These are phyloP conservation scores for Fraxinus angustifolia DNA, from an alignment of 305 asterid species.

Conservation along the genomic window DNA sequence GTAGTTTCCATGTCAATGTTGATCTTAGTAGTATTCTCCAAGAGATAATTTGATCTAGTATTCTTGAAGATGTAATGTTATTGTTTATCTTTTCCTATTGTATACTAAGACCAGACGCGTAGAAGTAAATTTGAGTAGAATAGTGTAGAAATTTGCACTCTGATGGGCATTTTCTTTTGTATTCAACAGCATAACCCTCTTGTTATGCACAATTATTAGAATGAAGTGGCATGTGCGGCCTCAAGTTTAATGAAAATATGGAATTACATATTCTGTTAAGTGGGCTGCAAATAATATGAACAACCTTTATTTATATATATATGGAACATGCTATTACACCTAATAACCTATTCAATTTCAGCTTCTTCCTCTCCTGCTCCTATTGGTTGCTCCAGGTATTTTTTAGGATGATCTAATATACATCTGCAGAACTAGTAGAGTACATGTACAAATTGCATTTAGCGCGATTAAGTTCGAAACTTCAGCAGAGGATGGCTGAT, in stretches of 20 bases:
- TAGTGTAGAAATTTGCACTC: constrained; percentile 12
- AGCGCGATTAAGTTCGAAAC: neutral
- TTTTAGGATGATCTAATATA: neutral
- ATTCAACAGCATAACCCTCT: constrained; percentile 16
- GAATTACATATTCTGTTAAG: neutral
- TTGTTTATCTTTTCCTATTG: constrained; percentile 19
- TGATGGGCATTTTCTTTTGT: constrained; percentile 15
- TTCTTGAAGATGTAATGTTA: constrained; percentile 52
- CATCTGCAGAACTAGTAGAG: constrained; percentile 15
- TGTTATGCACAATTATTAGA: constrained; percentile 16
- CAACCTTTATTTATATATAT: neutral
- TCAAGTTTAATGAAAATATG: neutral
- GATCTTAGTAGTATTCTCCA: constrained; percentile 61
- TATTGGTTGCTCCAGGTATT: neutral
- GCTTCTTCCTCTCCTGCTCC: neutral
- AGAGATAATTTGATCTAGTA: constrained; percentile 46
- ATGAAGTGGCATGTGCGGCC: constrained; percentile 4
- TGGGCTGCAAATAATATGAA: neutral
- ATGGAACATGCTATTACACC: neutral
- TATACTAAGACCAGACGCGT: constrained; percentile 28
- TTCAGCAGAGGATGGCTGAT: neutral
- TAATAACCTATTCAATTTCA: neutral
- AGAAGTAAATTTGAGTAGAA: constrained; percentile 20
- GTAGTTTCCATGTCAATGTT: constrained; percentile 85
- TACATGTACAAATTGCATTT: neutral